These are phyloP conservation scores for Blastobotrys aristatus DNA, from an alignment of 1,139 yeast species.

Conservation along the genomic window DNA sequence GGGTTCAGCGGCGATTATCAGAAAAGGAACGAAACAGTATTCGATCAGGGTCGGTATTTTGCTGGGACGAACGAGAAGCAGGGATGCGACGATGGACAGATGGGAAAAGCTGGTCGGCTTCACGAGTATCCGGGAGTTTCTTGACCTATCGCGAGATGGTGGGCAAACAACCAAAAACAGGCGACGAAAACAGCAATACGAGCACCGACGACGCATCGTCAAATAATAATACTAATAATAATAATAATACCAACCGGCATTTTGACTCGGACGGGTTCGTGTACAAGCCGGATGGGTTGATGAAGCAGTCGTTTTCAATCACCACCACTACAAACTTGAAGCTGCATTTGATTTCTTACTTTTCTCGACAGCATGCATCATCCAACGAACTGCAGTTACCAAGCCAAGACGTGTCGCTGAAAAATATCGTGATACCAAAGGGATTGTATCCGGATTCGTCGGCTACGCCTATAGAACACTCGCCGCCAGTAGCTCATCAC, in stretches of 20 bases:
- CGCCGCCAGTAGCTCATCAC: background rate
- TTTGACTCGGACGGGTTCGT: constrained; percentile 33
- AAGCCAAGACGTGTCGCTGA: constrained; percentile 37
- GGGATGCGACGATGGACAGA: constrained; percentile 78
- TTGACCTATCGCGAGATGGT: constrained; percentile 61
- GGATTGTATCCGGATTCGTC: constrained; percentile 39
- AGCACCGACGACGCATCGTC: too few species aligned
- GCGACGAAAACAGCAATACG: constrained; percentile 8
- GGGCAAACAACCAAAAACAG: constrained; percentile 20
- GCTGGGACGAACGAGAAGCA: constrained; percentile 68
- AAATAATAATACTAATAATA: too few species aligned
- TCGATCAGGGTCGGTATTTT: constrained; percentile 55
- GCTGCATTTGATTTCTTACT: constrained; percentile 54
- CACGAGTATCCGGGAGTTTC: constrained; percentile 62
- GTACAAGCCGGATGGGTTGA: constrained; percentile 47
- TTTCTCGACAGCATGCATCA: constrained; percentile 29
- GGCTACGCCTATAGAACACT: constrained; percentile 8
- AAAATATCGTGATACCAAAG: constrained; percentile 35
- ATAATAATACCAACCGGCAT: constrained; percentile 16
- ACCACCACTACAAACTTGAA: constrained; percentile 49
- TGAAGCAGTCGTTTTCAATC: constrained; percentile 57
- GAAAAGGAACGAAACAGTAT: constrained; percentile 51
- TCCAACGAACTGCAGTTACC: constrained; percentile 34
- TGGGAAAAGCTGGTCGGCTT: constrained; percentile 65
- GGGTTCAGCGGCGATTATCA: constrained; percentile 54